Evolutionary conservation across 2,329 filamentous ascomycete species (phyloP), one percentile per base, ranked within the genome.

Genomic region (Phialemonium atrogriseum): DNA sequence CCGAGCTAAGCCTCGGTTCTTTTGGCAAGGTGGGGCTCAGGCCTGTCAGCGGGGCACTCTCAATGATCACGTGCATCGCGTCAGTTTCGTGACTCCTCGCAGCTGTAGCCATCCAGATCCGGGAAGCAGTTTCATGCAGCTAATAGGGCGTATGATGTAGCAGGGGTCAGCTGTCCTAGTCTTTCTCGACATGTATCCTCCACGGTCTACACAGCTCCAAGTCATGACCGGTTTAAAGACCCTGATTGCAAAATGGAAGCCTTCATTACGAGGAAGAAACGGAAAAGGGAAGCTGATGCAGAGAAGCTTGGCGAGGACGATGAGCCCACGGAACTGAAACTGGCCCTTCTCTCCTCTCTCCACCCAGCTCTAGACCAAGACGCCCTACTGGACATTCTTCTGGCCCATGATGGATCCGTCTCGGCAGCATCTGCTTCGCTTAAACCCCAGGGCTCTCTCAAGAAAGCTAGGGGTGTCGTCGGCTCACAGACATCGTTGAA

Each of bases 271-370:
- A 58, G 63, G 12, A 60, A 58, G 34, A 78, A 76, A 52, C 68
- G 73, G 33, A 77, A 58, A 43, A 13, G n/a, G 7, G 35, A 8
- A 32, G 27, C 34, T 15, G 20, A 27, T 18, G 40, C 48, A 21
- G 47, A 51, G 5, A 54, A 56, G 12, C 11, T 24, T n/a, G 23
- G 12, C 12, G 6, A 30, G 5, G 71, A 77, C 11, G 76, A 87
- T 11, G 84, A 94, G 27, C 79, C 83, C 2, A 98, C 91, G 0
- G 91, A 96, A 40, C 66, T 93, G 46, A 96, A 95, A 50, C 61
- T 98, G 10, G 87, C 87, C 2, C 64, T 94, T 2, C 62, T 98
- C 4, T 73, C 80, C 3, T 96, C 91, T 1, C 59, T 95, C 0
- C 71, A 87, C 42, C 76, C 84, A 0, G 51, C 64, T 1, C 42